These are phyloP conservation scores for Rhynchosporium secalis DNA, from an alignment of 2,329 filamentous ascomycete genomes.

Conservation along the genomic window DNA sequence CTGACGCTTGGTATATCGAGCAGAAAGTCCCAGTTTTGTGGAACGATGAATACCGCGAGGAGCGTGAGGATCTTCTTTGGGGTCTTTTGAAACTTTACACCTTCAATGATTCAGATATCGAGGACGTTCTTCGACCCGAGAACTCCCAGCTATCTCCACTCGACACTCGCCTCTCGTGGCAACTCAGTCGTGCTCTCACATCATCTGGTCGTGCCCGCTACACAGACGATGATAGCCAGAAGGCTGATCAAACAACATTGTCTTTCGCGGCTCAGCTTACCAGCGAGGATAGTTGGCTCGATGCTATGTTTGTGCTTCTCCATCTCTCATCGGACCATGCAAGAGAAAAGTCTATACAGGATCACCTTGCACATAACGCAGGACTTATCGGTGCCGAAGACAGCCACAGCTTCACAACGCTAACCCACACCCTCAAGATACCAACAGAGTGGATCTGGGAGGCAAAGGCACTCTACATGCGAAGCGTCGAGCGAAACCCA, in stretches of 20 bases:
- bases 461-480: constrained; percentile 80
- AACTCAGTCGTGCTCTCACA: constrained; percentile 69
- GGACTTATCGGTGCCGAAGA: constrained; percentile 61
- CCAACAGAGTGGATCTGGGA: constrained; percentile 81
- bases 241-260: constrained; percentile 65
- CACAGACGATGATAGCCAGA: constrained; percentile 53
- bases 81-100: constrained; percentile 82
- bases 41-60: constrained; percentile 57
- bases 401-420: constrained; percentile 55
- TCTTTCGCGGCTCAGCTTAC: constrained; percentile 66
- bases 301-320: constrained; percentile 74
- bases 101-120: constrained; percentile 58
- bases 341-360: constrained; percentile 67
- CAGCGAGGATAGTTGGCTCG: constrained; percentile 64
- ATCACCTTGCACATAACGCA: constrained; percentile 73
- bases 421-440: constrained; percentile 67
- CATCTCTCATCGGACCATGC: constrained; percentile 66
- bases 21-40: constrained; percentile 59
- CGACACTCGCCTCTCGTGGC: constrained; percentile 78
- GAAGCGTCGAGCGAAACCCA: constrained; percentile 68
- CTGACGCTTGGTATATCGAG: constrained; percentile 70
- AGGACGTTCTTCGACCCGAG: constrained; percentile 72
- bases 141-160: constrained; percentile 74
- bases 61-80: constrained; percentile 79
- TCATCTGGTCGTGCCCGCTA: constrained; percentile 53